phyloP scores from a whole-genome alignment of 768 basidiomycete species.

The Collybiopsis confluens region DNA sequence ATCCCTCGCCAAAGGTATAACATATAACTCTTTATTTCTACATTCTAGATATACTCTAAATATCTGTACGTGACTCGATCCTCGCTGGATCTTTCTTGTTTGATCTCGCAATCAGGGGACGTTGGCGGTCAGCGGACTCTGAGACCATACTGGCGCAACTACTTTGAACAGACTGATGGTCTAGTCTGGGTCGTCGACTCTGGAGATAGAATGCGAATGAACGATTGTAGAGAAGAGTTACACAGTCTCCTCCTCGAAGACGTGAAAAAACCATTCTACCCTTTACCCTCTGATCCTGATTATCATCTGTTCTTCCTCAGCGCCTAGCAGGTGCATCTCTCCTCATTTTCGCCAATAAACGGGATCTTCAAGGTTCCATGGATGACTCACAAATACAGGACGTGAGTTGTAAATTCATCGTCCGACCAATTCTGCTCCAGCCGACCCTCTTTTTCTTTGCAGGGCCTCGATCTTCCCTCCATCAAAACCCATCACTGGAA shows the following conservation, averaged over 20 bases:
- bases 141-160: constrained; percentile 97
- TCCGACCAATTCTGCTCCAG: no score
- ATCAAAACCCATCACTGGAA: constrained; percentile 90
- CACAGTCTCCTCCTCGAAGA: constrained; percentile 87
- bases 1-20: not conserved
- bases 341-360: constrained; percentile 96
- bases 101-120: constrained; percentile 64
- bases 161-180: constrained; percentile 98
- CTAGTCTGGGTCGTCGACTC: constrained; percentile 99
- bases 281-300: not conserved
- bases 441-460: constrained; percentile 7
- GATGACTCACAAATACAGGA: constrained; percentile 75
- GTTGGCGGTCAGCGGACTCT: constrained; percentile 96
- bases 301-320: constrained; percentile 35
- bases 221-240: constrained; percentile 86
- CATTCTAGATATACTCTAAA: constrained; percentile 65
- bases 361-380: constrained; percentile 89
- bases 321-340: constrained; percentile 93
- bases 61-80: constrained; percentile 51
- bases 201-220: constrained; percentile 83
- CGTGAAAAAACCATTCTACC: constrained; percentile 60
- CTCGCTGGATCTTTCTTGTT: not conserved
- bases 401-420: constrained; percentile 48
- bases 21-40: not conserved
- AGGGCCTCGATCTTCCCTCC: constrained; percentile 77